Evolutionary conservation across 805 yeast genomes (phyloP).

Genomic region (Schizosaccharomyces pombe): ASM294v3 CU329670.1:1487501-1488000

Average conservation of each 20-base stretch:
- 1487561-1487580: conserved; percentile 47
- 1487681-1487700: conserved; percentile 26
- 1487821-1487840: conserved; percentile 32
- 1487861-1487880: conserved; percentile 36
- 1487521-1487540: conserved; percentile 52
- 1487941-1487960: too few relatives aligned
- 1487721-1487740: conserved; percentile 73
- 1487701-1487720: conserved; percentile 20
- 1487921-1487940: not conserved
- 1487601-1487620: conserved; percentile 60
- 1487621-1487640: conserved; percentile 58
- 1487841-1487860: conserved; percentile 54
- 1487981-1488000: too few relatives aligned
- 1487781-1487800: conserved; percentile 76
- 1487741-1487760: conserved; percentile 68
- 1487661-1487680: conserved; percentile 49
- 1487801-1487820: conserved; percentile 49
- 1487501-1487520: conserved; percentile 62
- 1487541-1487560: conserved; percentile 32
- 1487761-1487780: conserved; percentile 38
- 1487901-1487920: not conserved
- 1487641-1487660: conserved; percentile 82
- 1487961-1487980: too few relatives aligned
- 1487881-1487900: not conserved
- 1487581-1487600: conserved; percentile 56